Conservation (phyloP, 2,329 filamentous ascomycete genomes). For the Ophiosphaerella narmari region DNA sequence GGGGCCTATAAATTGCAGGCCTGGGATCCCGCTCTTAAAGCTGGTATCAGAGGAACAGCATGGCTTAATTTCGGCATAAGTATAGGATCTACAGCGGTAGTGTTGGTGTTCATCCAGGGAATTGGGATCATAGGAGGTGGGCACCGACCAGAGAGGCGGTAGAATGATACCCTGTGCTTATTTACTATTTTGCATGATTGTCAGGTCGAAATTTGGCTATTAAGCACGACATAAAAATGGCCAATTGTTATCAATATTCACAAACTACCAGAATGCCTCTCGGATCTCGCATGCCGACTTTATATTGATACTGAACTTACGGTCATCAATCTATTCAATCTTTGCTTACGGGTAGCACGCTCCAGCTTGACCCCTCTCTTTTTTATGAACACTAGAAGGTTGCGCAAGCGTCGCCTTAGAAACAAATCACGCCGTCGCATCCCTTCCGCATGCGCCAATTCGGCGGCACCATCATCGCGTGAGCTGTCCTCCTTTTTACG, state of each 20-base stretch:
- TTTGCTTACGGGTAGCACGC: slow-evolving; percentile 1
- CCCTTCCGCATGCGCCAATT: slow-evolving; percentile 7
- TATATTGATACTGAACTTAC: slow-evolving; percentile 9
- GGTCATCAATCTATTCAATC: slow-evolving; percentile 8
- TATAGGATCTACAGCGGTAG: slow-evolving; percentile 38
- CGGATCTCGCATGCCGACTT: neutral
- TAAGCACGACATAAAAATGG: no score
- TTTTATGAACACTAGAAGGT: slow-evolving; percentile 4
- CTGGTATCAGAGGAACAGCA: slow-evolving; percentile 44
- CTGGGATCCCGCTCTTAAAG: slow-evolving; percentile 40
- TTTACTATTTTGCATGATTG: neutral
- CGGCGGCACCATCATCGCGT: slow-evolving; percentile 4
- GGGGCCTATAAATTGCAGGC: slow-evolving; percentile 20
- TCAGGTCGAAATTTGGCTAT: neutral
- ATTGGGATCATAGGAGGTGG: slow-evolving; percentile 24
- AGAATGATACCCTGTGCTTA: no score
- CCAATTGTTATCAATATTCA: neutral
- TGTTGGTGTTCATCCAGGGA: slow-evolving; percentile 32
- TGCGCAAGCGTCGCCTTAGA: neutral
- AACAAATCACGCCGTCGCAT: slow-evolving; percentile 6
- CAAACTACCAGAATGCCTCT: neutral
- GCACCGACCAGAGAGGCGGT: neutral
- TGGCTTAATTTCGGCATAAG: slow-evolving; percentile 50
- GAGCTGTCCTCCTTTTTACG: slow-evolving; percentile 3
- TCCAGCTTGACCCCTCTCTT: slow-evolving; percentile 1